Evolutionary conservation across 2,329 filamentous ascomycete genomes (phyloP), one percentile per base, ranked within the genome.

Genomic region (Phialophora chinensis): DNA sequence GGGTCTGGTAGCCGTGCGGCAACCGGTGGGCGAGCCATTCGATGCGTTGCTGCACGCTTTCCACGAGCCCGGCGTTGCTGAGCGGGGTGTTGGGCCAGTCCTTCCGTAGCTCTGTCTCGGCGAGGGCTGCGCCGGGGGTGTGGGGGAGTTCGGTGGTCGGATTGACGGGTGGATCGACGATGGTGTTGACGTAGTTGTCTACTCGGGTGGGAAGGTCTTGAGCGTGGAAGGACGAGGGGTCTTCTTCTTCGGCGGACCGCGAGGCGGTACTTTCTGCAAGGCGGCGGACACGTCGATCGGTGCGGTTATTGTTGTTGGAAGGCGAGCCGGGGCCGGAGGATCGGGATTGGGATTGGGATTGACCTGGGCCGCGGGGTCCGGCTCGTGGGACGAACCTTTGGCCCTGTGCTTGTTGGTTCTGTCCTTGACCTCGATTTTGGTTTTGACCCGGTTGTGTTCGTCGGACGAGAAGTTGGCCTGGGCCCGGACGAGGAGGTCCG

Each of bases 11-110:
- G 56, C 68, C 71, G 49, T 73, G 72, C 27, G 71, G 71, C 8
- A 73, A 57, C 14, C 71, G 68, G 29, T 72, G 70, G 17, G 72
- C 71, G 17, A 73, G 69, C 69, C 68, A 73, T 44, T 71, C 66
- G 38, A 73, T 69, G 52, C 72, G 67, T 44, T 73, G 71, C 55
- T 72, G 67, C 25, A 73, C 67, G 23, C 65, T 66, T 42, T 72
- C 70, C 27, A 65, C 66, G 35, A 72, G 25, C 8, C 70, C 69
- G 5, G 68, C 65, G 25, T 42, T 54, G n/a, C 63, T 63, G 14
- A 72, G 63, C 1, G 72, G 71, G 12, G 70, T 73, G 64, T 72
- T 70, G 10, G 72, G 72, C 72, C 72, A 73, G 62, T 73, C 72
- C 11, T 63, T 62, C 52, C 66, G 70, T 27, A 73, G 59, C 17